These are phyloP conservation scores for Psilocybe tampanensis DNA, from an alignment of 768 basidiomycete genomes.

Conservation along the genomic window DNA sequence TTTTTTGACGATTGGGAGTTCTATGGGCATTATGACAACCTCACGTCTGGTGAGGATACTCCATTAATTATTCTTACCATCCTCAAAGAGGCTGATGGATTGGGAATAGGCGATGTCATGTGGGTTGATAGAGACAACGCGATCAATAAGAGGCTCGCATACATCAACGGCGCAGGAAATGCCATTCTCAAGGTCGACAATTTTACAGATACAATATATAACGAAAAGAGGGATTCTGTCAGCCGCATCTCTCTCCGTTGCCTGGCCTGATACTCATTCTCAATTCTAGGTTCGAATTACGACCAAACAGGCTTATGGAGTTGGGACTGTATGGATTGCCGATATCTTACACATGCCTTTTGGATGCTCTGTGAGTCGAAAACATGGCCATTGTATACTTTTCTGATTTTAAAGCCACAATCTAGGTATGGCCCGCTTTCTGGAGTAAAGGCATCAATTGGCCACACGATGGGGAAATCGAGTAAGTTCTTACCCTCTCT, in stretches of 20 bases:
- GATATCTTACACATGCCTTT: conserved; percentile 52
- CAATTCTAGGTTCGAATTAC: conserved; percentile 42
- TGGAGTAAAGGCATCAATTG: conserved; percentile 48
- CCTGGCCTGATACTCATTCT: neutral
- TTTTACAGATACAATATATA: conserved; percentile 48
- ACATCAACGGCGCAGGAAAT: conserved; percentile 55
- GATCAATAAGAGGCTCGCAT: conserved; percentile 44
- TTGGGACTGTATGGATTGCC: conserved; percentile 44
- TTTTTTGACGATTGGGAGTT: conserved; percentile 29
- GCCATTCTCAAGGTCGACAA: conserved; percentile 79
- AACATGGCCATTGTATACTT: neutral
- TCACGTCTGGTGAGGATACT: conserved; percentile 35
- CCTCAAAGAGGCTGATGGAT: no score
- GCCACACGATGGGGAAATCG: conserved; percentile 48
- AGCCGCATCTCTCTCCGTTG: conserved; percentile 9
- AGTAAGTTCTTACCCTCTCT: conserved; percentile 22
- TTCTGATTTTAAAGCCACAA: neutral
- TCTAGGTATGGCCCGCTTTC: conserved; percentile 47
- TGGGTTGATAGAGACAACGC: conserved; percentile 49
- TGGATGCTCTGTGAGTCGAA: conserved; percentile 53
- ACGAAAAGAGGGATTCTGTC: conserved; percentile 60
- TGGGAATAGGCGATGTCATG: conserved; percentile 48
- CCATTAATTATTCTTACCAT: neutral
- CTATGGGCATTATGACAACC: conserved; percentile 47
- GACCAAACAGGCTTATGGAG: conserved; percentile 38